Evolutionary conservation across 306 rosid genomes (phyloP).

Genomic region (Prunus fruticosa): DNA sequence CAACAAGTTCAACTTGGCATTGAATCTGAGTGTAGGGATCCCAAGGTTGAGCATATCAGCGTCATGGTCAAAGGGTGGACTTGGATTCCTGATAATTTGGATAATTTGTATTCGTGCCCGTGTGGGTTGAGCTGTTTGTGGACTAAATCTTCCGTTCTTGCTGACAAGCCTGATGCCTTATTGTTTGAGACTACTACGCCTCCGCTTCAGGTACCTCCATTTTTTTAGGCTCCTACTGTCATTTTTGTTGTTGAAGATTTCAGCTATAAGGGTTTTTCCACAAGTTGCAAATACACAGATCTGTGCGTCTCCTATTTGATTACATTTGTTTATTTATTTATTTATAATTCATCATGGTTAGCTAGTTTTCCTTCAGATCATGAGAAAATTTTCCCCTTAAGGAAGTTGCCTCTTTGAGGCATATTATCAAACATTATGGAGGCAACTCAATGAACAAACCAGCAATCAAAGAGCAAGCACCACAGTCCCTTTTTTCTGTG

Average conservation of each 20-base stretch:
- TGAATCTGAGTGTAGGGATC: conserved; percentile 38
- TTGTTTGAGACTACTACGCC: conserved; percentile 73
- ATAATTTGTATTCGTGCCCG: conserved; percentile 70
- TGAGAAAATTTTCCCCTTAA: neutral
- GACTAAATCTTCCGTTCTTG: conserved; percentile 90
- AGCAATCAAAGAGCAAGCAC: neutral
- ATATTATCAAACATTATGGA: neutral
- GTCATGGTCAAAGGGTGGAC: conserved; percentile 90
- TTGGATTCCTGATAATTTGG: conserved; percentile 96
- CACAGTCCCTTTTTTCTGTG: neutral
- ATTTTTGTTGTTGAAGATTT: neutral
- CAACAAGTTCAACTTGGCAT: conserved; percentile 35
- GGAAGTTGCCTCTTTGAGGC: neutral
- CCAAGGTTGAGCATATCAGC: conserved; percentile 50
- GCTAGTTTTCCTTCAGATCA: neutral
- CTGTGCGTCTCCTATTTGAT: no score
- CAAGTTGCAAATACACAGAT: neutral
- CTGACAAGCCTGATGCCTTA: conserved; percentile 87
- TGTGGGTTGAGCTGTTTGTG: conserved; percentile 96
- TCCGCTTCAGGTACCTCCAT: conserved; percentile 59
- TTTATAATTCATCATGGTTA: neutral
- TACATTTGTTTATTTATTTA: neutral
- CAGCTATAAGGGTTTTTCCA: neutral
- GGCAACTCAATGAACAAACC: neutral
- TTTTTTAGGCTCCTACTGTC: neutral